Evolutionary conservation across 1,139 yeast genomes (phyloP).

Genomic region (Geotrichum fermentans): DNA sequence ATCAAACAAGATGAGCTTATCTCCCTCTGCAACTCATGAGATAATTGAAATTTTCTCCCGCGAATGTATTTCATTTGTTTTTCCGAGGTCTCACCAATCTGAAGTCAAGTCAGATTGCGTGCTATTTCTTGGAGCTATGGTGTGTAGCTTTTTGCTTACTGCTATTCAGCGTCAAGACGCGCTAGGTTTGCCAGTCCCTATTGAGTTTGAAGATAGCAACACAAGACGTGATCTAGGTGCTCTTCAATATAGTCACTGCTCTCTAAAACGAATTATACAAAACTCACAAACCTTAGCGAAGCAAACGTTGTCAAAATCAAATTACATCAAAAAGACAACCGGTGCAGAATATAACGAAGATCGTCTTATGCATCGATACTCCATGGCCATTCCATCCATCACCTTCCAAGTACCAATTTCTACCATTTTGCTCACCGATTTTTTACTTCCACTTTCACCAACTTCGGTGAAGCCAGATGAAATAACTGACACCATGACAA

Average conservation of each 20-base stretch:
- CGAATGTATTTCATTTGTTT: not conserved
- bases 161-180: slow-evolving; percentile 3
- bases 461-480: not conserved
- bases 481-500: not conserved
- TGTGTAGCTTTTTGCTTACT: slow-evolving; percentile 1
- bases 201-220: slow-evolving; percentile 1
- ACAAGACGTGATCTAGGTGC: slow-evolving; percentile 7
- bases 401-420: slow-evolving; percentile 10
- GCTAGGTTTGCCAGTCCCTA: not conserved
- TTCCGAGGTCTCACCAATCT: not conserved
- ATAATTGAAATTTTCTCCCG: slow-evolving; percentile 2
- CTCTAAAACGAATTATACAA: not conserved
- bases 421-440: slow-evolving; percentile 11
- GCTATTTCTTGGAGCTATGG: slow-evolving; percentile 1
- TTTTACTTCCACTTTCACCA: slow-evolving; percentile 12
- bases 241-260: not conserved
- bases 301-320: not conserved
- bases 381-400: slow-evolving; percentile 9
- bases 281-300: not conserved
- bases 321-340: not conserved
- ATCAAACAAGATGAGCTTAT: not conserved
- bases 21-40: not conserved
- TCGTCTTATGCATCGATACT: slow-evolving; percentile 7
- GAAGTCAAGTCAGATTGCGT: slow-evolving; percentile 2
- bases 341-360: slow-evolving; percentile 6